Base-by-base conservation (phyloP, 139 green algal species). In the Chara braunii region DNA sequence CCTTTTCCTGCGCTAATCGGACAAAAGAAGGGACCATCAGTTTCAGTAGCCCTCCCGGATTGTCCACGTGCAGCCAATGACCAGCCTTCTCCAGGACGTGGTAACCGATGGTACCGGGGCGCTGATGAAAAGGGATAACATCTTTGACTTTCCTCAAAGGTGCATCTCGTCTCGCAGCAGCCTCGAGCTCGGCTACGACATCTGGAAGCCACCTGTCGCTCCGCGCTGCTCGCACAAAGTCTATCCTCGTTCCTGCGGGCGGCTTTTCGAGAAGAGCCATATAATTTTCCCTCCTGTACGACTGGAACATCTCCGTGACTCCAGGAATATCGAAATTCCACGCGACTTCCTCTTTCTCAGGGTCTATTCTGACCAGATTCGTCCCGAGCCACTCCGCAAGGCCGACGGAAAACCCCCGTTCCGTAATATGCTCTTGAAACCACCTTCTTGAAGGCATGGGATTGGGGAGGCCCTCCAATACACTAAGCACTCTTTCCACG, bases 371-470 rank as follows among this genome's bases (percentile, higher is more conserved):
- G 56, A 7, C 60, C 61, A 95, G 55, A 54, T 81, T 94, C 60
- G 67, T 87, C 31, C 76, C 88, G 54, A 95, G 75, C 88, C 88
- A 95, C 57, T 85, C 82, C 29, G 74, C 75, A 29, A 95, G 37
- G 5, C 68, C 69, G 44, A 71, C 42, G 7, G 64, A 75, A 22
- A 86, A 84, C 3, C 85, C 81, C 3, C 18, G 35, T 14, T n/a
- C 26, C 6, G 45, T 32, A 31, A 71, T n/a, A n/a, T 61, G 28
- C 31, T 54, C 18, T 14, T 56, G 26, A 28, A 71, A 53, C 61
- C 61, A 71, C 42, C 85, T 60, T 7, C 86, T 66, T 3, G 70
- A 86, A 35, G 65, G 44, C 31, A 92, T 36, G 12, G 83, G 86
- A 26, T 70, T 43, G 1, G 70, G 81, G 32, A 91, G 58, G 8